phyloP scores from a whole-genome alignment of 1,284 basidiomycete genomes.

The Trichosporon inkin region DNA sequence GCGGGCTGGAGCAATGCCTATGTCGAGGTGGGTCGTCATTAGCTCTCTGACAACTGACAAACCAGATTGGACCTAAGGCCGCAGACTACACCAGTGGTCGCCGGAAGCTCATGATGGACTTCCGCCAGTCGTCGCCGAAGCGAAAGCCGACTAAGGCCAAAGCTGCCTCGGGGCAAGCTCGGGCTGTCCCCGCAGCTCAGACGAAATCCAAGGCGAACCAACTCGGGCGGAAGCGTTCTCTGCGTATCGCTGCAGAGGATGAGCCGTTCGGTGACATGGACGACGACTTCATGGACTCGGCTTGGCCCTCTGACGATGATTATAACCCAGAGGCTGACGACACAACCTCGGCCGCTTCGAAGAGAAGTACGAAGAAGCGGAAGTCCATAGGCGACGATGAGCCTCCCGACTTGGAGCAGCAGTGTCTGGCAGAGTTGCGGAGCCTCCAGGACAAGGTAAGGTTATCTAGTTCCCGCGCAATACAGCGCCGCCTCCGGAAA shows the following conservation, averaged over 20 bases:
- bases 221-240: slow-evolving; percentile 31
- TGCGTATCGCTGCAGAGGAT: not conserved
- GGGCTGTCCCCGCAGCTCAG: slow-evolving; percentile 26
- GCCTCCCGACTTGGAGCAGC: slow-evolving; percentile 2
- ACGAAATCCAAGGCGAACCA: slow-evolving; percentile 20
- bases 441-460: slow-evolving; percentile 14
- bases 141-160: slow-evolving; percentile 9
- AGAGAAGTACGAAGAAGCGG: slow-evolving; percentile 52
- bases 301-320: slow-evolving; percentile 41
- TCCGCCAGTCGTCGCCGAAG: slow-evolving; percentile 28
- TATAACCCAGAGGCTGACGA: slow-evolving; percentile 16
- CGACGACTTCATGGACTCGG: slow-evolving; percentile 37
- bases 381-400: not conserved
- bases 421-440: slow-evolving; percentile 11
- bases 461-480: not conserved
- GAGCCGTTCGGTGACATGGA: slow-evolving; percentile 31
- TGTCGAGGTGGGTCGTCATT: slow-evolving; percentile 36
- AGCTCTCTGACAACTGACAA: not conserved
- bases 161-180: slow-evolving; percentile 15
- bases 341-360: slow-evolving; percentile 56
- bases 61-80: slow-evolving; percentile 35
- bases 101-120: slow-evolving; percentile 35
- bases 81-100: slow-evolving; percentile 28
- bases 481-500: not conserved
- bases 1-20: slow-evolving; percentile 48